Percentiles rank a stretch among this genome's conserved stretches.
Evolutionary conservation across 768 basidiomycete genomes (phyloP).

Genomic region (Kwoniella sp.): DNA sequence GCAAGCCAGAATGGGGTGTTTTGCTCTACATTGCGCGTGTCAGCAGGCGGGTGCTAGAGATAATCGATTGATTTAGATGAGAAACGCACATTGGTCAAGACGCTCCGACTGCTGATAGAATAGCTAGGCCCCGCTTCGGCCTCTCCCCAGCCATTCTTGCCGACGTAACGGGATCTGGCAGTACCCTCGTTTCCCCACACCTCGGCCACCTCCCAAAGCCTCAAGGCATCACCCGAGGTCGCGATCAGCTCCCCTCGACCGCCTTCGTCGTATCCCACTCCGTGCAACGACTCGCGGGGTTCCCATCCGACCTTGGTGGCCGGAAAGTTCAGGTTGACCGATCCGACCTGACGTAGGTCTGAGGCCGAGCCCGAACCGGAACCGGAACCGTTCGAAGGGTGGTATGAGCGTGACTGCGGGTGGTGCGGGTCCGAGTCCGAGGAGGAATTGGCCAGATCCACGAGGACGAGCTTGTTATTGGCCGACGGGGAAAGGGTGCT

Average conservation of each 20-base stretch:
- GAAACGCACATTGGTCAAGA: slow-evolving; percentile 46
- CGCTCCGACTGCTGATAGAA: slow-evolving; percentile 32
- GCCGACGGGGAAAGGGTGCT: slow-evolving; percentile 79
- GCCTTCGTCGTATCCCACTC: slow-evolving; percentile 15
- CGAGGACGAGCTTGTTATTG: slow-evolving; percentile 35
- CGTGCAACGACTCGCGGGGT: slow-evolving; percentile 64
- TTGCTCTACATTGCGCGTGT: slow-evolving; percentile 63
- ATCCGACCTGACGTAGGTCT: slow-evolving; percentile 80
- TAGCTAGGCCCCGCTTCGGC: slow-evolving; percentile 17
- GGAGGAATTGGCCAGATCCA: slow-evolving; percentile 14
- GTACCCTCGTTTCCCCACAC: slow-evolving; percentile 55
- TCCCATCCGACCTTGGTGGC: slow-evolving; percentile 93
- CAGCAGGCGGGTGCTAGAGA: background rate
- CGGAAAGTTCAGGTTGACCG: slow-evolving; percentile 82
- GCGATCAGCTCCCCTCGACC: slow-evolving; percentile 73
- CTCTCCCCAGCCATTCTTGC: slow-evolving; percentile 30
- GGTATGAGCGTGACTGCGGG: slow-evolving; percentile 38
- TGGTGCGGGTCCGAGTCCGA: slow-evolving; percentile 61
- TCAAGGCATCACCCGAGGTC: slow-evolving; percentile 86
- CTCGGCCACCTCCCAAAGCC: slow-evolving; percentile 82
- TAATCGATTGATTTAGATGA: background rate
- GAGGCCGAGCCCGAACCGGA: slow-evolving; percentile 52
- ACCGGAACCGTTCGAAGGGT: slow-evolving; percentile 56
- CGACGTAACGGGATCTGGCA: slow-evolving; percentile 26
- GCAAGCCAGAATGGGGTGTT: slow-evolving; percentile 74